Evolutionary conservation across 2,329 filamentous ascomycete genomes (phyloP).

Genomic region (Diaporthe aspalathi): DNA sequence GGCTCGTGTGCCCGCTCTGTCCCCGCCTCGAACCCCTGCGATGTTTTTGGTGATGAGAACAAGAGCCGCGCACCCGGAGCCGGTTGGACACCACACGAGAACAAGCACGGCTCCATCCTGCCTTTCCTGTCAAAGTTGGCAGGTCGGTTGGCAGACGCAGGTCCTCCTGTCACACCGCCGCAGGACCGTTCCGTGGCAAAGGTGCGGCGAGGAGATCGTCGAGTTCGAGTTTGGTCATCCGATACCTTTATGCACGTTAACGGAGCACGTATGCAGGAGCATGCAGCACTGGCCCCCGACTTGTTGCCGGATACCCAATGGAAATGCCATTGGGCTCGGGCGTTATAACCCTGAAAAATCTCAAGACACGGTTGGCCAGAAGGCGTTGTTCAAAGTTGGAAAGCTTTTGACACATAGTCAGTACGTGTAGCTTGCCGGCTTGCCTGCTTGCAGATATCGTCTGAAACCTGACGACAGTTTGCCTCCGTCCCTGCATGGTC

Average conservation of each 20-base stretch:
- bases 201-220: conserved; percentile 16
- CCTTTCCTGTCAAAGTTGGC: neutral
- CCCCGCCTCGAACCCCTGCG: conserved; percentile 13
- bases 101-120: neutral
- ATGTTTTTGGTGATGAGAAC: neutral
- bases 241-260: conserved; percentile 34
- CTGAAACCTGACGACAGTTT: conserved; percentile 33
- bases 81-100: neutral
- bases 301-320: conserved; percentile 32
- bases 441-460: conserved; percentile 10
- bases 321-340: conserved; percentile 22
- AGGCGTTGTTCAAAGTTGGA: neutral
- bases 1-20: neutral
- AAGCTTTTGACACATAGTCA: conserved; percentile 7
- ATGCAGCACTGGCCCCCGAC: conserved; percentile 32
- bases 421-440: conserved; percentile 2
- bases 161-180: conserved; percentile 16
- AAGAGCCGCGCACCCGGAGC: neutral
- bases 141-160: neutral
- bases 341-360: conserved; percentile 26
- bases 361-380: neutral
- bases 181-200: neutral
- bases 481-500: conserved; percentile 34
- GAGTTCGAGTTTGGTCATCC: conserved; percentile 21
- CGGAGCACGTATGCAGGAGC: conserved; percentile 38